phyloP scores from a whole-genome alignment of 495 filamentous ascomycete species.

The Penicillium goetzii region DNA sequence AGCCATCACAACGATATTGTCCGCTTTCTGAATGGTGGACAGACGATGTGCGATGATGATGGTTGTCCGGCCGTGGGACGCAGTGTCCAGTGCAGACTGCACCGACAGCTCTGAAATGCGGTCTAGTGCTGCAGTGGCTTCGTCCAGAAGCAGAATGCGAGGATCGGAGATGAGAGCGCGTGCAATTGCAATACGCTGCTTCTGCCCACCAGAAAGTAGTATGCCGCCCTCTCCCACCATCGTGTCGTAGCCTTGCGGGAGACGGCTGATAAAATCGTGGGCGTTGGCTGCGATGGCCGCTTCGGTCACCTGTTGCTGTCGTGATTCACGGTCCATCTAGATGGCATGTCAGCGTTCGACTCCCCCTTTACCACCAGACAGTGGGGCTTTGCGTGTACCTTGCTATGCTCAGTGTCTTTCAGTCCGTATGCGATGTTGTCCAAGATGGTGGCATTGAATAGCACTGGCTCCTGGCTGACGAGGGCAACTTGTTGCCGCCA shows the following conservation, averaged over 20 bases:
- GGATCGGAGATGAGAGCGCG: background rate
- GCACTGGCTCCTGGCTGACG: constrained; percentile 52
- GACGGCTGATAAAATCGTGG: background rate
- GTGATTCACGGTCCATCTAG: background rate
- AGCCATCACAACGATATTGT: constrained; percentile 9
- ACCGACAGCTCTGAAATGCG: background rate
- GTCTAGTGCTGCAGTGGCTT: constrained; percentile 14
- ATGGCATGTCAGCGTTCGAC: background rate
- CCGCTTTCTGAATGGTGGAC: constrained; percentile 7
- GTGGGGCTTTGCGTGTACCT: background rate
- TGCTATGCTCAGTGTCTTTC: background rate
- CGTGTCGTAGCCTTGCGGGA: background rate
- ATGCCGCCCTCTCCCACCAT: background rate
- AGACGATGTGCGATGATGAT: constrained; percentile 8
- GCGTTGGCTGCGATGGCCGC: background rate
- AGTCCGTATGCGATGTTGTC: constrained; percentile 63
- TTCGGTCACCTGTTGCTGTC: background rate
- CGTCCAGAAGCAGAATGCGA: constrained; percentile 7
- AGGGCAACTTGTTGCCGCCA: constrained; percentile 78
- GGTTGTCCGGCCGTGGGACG: background rate
- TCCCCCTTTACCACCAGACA: background rate
- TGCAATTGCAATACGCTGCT: constrained; percentile 9
- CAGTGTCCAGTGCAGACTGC: background rate
- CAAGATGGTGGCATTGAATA: constrained; percentile 76
- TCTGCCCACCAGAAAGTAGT: background rate